A percentile compares a stretch with the other conserved stretches of the same genome.
Evolutionary conservation across 1,284 basidiomycete species (phyloP).

Genomic region (Papiliotrema nemorosa): DNA sequence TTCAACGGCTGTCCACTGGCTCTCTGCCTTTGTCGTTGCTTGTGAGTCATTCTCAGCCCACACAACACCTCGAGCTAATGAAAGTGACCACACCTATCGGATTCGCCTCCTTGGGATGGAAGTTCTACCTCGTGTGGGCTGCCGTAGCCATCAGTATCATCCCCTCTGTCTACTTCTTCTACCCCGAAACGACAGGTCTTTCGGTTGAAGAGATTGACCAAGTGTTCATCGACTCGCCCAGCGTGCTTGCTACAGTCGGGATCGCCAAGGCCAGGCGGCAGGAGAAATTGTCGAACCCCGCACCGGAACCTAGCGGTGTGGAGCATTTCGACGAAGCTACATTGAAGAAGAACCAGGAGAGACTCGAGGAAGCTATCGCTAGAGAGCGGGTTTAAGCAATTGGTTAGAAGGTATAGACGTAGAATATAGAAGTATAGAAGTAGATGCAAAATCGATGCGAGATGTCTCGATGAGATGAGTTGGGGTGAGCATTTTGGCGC

Average conservation of each 20-base stretch:
- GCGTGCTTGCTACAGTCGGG: slow-evolving; percentile 12
- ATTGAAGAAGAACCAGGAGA: too few species aligned
- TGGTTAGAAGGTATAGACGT: too few species aligned
- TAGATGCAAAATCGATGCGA: too few species aligned
- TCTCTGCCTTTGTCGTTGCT: slow-evolving; percentile 25
- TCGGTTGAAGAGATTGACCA: slow-evolving; percentile 31
- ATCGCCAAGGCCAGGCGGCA: slow-evolving; percentile 4
- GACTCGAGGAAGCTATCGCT: too few species aligned
- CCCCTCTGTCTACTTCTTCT: slow-evolving; percentile 31
- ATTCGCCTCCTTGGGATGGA: slow-evolving; percentile 22
- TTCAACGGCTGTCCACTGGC: slow-evolving; percentile 28
- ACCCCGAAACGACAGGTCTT: slow-evolving; percentile 32
- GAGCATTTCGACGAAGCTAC: too few species aligned
- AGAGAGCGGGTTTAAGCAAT: too few species aligned
- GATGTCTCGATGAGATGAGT: too few species aligned
- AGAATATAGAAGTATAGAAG: too few species aligned
- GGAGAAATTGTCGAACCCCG: background rate
- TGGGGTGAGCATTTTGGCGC: too few species aligned
- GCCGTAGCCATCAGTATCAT: slow-evolving; percentile 15
- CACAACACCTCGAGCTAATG: background rate
- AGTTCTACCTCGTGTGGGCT: slow-evolving; percentile 28
- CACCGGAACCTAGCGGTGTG: too few species aligned
- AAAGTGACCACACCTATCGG: slow-evolving; percentile 25
- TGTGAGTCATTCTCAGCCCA: too few species aligned
- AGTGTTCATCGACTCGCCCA: slow-evolving; percentile 20